Evolutionary conservation across 1,139 yeast species (phyloP), one percentile per base, ranked within the genome.

Genomic region (Sugiyamaella pinicola): DNA sequence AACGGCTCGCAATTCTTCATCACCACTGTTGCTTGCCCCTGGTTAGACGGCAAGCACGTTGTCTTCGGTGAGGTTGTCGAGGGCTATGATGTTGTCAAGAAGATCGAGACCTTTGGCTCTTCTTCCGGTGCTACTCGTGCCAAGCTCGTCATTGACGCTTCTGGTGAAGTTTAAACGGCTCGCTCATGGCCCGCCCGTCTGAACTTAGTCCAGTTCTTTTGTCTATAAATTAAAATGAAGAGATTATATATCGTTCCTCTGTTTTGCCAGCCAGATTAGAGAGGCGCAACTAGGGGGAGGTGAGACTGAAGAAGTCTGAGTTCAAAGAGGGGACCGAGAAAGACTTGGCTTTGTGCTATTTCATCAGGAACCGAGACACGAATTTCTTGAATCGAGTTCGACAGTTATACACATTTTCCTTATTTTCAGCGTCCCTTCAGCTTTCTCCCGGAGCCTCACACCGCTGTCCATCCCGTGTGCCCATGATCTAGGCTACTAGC

Each of bases 31-130:
- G 82, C 90, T 69, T 80, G 87, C 74, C 87, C 96, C 65, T 91
- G 98, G 97, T 85, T 93, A 77, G 98, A 93, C 73, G 98, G 98
- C 74, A 87, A 86, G 80, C 99, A 93, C 85, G 97, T 90, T 75
- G 99, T 93, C 62, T 93, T 91, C 69, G 99, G 99, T 74, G 97
- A 91, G 81, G 97, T 93, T 65, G 74, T 77, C 66, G 96, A 90
- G 55, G 98, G 98, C 69, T 76, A 78, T 72, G 96, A 91, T 69
- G 74, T 90, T 68, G 96, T 93, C 76, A 87, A 89, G 87, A 83
- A 85, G 80, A 79, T 93, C 69, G 99, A 93, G 81, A 64, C 84
- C 59, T 79, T 75, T 69, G 99, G 99, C 73, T 84, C 97, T 58
- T 74, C 78, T 69, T 77, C 85, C 61, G 99, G 99, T 78, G 77